Conservation (phyloP, 768 basidiomycete genomes). For the Suillus alpinus region DNA sequence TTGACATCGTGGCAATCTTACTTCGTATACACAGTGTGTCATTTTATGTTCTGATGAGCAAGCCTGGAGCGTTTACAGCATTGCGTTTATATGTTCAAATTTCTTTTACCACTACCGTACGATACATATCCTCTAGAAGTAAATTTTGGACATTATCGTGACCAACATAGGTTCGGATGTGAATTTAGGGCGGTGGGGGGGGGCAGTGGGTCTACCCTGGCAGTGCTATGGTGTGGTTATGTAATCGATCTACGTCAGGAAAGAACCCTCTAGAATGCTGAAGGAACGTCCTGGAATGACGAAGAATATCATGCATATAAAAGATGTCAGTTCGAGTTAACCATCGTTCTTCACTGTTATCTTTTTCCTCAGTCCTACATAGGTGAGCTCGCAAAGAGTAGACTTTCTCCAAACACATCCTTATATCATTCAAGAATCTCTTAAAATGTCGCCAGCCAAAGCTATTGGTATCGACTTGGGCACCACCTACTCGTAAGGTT, state of each 20-base stretch:
- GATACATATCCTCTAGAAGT: constrained; percentile 25
- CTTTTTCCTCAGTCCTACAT: constrained; percentile 9
- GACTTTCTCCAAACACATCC: neutral
- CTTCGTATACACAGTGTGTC: neutral
- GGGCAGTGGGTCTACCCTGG: too few relatives aligned
- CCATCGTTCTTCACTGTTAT: constrained; percentile 12
- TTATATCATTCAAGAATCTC: neutral
- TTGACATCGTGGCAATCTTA: constrained; percentile 14
- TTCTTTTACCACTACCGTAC: constrained; percentile 20
- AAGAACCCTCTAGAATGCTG: constrained; percentile 31
- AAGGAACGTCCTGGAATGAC: constrained; percentile 34
- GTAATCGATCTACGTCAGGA: constrained; percentile 31
- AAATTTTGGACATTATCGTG: constrained; percentile 13
- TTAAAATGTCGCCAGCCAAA: constrained; percentile 42
- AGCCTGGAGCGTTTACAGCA: constrained; percentile 25
- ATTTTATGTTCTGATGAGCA: neutral
- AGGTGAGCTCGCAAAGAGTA: constrained; percentile 17
- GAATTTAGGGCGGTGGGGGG: neutral
- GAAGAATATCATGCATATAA: constrained; percentile 29
- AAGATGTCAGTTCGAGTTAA: constrained; percentile 13
- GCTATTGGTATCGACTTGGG: constrained; percentile 89
- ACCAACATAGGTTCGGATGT: constrained; percentile 7
- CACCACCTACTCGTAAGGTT: constrained; percentile 84
- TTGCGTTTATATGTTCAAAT: constrained; percentile 18
- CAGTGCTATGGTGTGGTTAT: too few relatives aligned